These are phyloP conservation scores for Colletotrichum limetticola DNA, from an alignment of 2,329 filamentous ascomycete species.

Conservation along the genomic window DNA sequence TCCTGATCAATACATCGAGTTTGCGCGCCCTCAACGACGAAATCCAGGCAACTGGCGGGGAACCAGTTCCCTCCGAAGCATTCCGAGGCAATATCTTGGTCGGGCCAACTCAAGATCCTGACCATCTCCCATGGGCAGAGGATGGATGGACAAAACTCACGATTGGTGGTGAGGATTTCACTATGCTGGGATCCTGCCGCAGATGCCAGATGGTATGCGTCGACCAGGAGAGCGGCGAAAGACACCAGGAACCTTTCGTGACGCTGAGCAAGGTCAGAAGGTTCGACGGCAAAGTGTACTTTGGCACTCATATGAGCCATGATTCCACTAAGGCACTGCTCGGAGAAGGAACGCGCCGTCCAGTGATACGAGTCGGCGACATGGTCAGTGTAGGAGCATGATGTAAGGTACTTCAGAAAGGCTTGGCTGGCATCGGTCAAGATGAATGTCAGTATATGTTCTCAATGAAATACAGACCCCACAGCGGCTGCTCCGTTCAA, in stretches of 20 bases:
- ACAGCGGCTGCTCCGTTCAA: neutral
- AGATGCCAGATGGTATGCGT: constrained; percentile 97
- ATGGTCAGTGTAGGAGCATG: constrained; percentile 41
- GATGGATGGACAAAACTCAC: constrained; percentile 78
- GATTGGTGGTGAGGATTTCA: constrained; percentile 73
- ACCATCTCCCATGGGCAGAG: constrained; percentile 76
- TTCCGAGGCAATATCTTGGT: constrained; percentile 93
- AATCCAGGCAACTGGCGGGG: constrained; percentile 73
- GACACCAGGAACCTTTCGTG: constrained; percentile 85
- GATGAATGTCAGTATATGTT: too few species aligned
- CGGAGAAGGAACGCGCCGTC: constrained; percentile 39
- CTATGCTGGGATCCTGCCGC: constrained; percentile 84
- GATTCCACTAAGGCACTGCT: constrained; percentile 38
- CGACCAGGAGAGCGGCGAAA: constrained; percentile 83
- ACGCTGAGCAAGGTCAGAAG: constrained; percentile 89
- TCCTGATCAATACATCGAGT: constrained; percentile 84
- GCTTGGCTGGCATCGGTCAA: too few species aligned
- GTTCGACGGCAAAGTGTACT: constrained; percentile 86
- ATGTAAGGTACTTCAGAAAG: neutral
- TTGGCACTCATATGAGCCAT: constrained; percentile 83
- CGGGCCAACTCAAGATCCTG: constrained; percentile 51
- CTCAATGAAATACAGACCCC: neutral
- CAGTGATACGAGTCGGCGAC: constrained; percentile 64
- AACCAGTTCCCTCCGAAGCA: constrained; percentile 74
- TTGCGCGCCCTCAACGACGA: constrained; percentile 80